Evolutionary conservation across 2,329 filamentous ascomycete genomes (phyloP).

Genomic region (Aureobasidium pullulans): DNA sequence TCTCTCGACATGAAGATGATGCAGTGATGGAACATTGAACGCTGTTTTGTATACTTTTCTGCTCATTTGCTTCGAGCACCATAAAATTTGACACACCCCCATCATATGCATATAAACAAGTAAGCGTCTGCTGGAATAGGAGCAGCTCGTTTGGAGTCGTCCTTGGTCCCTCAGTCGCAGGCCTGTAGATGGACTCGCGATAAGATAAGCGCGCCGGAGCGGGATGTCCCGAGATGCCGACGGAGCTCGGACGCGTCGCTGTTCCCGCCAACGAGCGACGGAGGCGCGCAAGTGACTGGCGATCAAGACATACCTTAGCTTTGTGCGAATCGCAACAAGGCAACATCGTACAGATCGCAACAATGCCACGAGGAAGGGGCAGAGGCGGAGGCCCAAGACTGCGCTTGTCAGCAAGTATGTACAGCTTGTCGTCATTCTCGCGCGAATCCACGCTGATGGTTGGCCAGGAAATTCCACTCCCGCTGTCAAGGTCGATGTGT

Average conservation of each 20-base stretch:
- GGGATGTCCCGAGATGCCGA: background rate
- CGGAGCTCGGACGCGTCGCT: background rate
- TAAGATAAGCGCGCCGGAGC: background rate
- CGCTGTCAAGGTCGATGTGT: slow-evolving; percentile 19
- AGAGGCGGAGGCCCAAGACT: slow-evolving; percentile 5
- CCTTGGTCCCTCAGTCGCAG: too few species aligned
- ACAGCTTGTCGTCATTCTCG: background rate
- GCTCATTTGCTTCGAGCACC: too few species aligned
- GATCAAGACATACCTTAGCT: background rate
- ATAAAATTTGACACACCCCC: too few species aligned
- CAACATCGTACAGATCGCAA: background rate
- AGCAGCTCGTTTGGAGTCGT: too few species aligned
- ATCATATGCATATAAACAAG: too few species aligned
- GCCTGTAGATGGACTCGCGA: background rate
- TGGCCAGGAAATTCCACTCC: slow-evolving; percentile 22
- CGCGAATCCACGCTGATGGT: background rate
- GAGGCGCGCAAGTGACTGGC: background rate
- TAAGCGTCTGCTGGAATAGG: too few species aligned
- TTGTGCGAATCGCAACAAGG: background rate
- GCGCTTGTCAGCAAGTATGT: slow-evolving; percentile 10
- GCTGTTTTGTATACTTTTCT: too few species aligned
- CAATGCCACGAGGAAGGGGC: slow-evolving; percentile 11
- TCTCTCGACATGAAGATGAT: too few species aligned
- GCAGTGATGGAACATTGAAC: too few species aligned
- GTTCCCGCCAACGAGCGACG: too few species aligned